Evolutionary conservation across 768 basidiomycete species (phyloP), one percentile per base, ranked within the genome.

Genomic region (Hygrophorus russula): DNA sequence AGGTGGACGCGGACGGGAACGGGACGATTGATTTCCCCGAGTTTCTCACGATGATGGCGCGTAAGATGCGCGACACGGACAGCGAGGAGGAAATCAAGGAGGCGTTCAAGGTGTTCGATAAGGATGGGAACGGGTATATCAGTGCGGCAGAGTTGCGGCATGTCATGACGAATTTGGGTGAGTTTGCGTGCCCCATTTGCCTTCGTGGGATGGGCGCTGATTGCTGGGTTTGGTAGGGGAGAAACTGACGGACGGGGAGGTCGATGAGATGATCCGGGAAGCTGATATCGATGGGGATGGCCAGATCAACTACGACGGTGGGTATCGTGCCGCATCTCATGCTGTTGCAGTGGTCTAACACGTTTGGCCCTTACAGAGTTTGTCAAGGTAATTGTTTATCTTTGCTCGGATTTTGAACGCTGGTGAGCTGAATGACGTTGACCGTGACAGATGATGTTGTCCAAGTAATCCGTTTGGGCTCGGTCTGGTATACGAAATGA

Each of bases 1-100:
- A 46, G 20, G 40, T 46, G 13, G 86, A 89, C 60, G 82, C 84
- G 10, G 87, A 90, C 58, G 82, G 83, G 41, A 89, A 89, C 62
- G 85, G 84, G 48, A 84, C 80, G 47, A 89, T 91, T 62, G 89
- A 92, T 66, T 80, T 69, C 60, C 79, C 77, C 34, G 86, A 88
- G 62, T 90, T 89, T 66, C 68, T 85, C 49, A 81, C 79, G 36
- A 80, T 83, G 81, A 83, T 82, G 81, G 80, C 81, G 47, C 70
- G 84, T 53, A 87, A 87, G 68, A 90, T 90, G 85, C 80, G 81
- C 58, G 87, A 93, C 59, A 86, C 85, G 17, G 91, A 93, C 59
- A 76, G 76, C 53, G 90, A 96, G 64, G 91, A 92, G 62, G 93
- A 96, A 67, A 86, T 98, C 63, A 80, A 78, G 60, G 88, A 93